phyloP scores from a whole-genome alignment of 495 filamentous ascomycete genomes.

The Delitschia confertaspora region DNA sequence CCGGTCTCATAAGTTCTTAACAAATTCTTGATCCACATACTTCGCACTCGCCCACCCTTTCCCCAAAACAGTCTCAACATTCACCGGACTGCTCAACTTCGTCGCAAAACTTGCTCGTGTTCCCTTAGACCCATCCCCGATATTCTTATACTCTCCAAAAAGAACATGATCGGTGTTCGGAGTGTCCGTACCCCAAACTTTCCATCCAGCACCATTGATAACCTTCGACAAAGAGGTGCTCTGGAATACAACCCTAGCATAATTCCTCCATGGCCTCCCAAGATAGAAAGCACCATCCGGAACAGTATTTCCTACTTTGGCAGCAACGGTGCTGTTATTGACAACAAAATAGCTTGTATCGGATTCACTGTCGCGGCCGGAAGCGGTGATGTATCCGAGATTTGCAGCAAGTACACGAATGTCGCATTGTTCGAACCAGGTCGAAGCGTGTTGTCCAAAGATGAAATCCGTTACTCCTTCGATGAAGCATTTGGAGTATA shows the following conservation, averaged over 20 bases:
- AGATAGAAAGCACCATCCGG: slow-evolving; percentile 48
- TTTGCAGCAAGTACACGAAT: slow-evolving; percentile 48
- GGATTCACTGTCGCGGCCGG: slow-evolving; percentile 44
- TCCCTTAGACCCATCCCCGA: slow-evolving; percentile 48
- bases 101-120: slow-evolving; percentile 49
- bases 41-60: slow-evolving; percentile 38
- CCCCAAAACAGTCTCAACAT: slow-evolving; percentile 45
- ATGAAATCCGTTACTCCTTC: slow-evolving; percentile 58
- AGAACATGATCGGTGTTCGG: slow-evolving; percentile 45
- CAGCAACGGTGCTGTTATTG: slow-evolving; percentile 46
- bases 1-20: too few relatives aligned
- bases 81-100: slow-evolving; percentile 39
- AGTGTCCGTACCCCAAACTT: slow-evolving; percentile 44
- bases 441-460: slow-evolving; percentile 51
- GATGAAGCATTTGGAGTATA: slow-evolving; percentile 49
- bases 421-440: slow-evolving; percentile 54
- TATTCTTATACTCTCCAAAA: slow-evolving; percentile 54
- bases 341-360: slow-evolving; percentile 48
- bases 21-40: slow-evolving; percentile 6
- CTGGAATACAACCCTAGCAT: slow-evolving; percentile 55
- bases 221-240: slow-evolving; percentile 45
- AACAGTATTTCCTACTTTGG: slow-evolving; percentile 40
- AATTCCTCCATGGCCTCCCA: slow-evolving; percentile 57
- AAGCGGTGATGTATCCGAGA: slow-evolving; percentile 41
- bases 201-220: slow-evolving; percentile 55